Base-by-base conservation (phyloP, 2,329 filamentous ascomycete species). In the Fusarium penzigii region DNA sequence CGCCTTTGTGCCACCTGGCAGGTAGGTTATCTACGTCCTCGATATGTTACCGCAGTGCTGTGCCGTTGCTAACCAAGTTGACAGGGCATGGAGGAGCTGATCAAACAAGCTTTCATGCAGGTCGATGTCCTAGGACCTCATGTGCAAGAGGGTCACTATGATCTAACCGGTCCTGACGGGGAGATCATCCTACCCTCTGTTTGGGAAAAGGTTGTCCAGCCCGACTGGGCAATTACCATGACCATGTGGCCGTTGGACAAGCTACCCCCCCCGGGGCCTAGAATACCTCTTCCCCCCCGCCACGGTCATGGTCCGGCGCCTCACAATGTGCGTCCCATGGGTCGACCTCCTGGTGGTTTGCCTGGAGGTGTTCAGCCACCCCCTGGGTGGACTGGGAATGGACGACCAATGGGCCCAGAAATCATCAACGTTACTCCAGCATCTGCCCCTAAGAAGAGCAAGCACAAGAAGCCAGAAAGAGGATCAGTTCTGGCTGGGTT, bases 1-100 rank as follows among this genome's bases (percentile, higher is more conserved):
- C 84, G 92, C 57, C 71, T 95, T 29, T 96, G 92, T 71, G 84
- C 86, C 65, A 94, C 87, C 3, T 95, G 91, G 91, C 77, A 79
- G 76, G 89, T 92, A 83, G 68, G 84, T 81, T 49, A 14, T 25
- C 12, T 8, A 12, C 40, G 8, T 38, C 20, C 5, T 29, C 16
- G 16, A 13, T n/a, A n/a, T n/a, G n/a, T n/a, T 20, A 12, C 29
- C 13, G 5, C 11, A 2, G 32, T 17, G 17, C 6, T n/a, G n/a
- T 17, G 12, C 20, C 17, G 11, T 39, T 57, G 34, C 61, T 72
- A 59, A 72, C 55, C 29, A 32, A 42, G 44, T 25, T 52, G 34
- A 16, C 61, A 92, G 88, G 89, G 89, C 16, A 93, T 94, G 89
- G 89, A 93, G 69, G 87, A 90, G 43, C 80, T 94, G 38, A 93